Percentiles rank a stretch among this genome's conserved stretches.
These are phyloP conservation scores for Millerozyma miso DNA, from an alignment of 805 yeast species.

Conservation along the genomic window DNA sequence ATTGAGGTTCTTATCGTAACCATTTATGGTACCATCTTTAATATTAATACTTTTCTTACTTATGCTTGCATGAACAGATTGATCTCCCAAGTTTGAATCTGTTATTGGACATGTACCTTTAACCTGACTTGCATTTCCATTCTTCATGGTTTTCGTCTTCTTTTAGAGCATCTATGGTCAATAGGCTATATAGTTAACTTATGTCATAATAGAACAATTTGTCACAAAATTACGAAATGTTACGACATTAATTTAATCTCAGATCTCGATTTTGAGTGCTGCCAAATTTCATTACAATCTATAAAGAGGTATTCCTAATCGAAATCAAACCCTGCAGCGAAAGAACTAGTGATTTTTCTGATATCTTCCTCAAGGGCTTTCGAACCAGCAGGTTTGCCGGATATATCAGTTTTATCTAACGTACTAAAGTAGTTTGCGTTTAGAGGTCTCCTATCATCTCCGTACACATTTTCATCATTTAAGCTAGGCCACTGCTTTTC, in stretches of 20 bases:
- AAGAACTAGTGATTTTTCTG: constrained; percentile 33
- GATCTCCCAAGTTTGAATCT: neutral
- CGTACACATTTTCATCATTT: constrained; percentile 9
- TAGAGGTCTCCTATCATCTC: constrained; percentile 10
- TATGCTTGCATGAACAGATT: neutral
- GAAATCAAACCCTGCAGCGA: constrained; percentile 31
- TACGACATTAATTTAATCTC: neutral
- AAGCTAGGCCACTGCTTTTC: constrained; percentile 26
- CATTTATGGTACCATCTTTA: constrained; percentile 2
- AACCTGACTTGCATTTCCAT: neutral
- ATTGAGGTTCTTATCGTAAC: neutral
- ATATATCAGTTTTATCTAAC: constrained; percentile 13
- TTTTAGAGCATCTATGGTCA: too few species aligned
- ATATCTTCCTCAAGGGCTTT: constrained; percentile 26
- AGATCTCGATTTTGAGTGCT: neutral
- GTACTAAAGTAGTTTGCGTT: constrained; percentile 33
- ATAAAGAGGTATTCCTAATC: neutral
- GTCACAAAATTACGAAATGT: neutral
- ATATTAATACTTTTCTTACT: constrained; percentile 1
- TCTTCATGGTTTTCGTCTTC: neutral
- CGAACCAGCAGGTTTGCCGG: neutral
- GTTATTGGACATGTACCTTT: neutral
- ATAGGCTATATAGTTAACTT: too few species aligned
- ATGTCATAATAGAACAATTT: too few species aligned
- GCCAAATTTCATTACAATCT: neutral